Conservation (phyloP, 2,329 filamentous ascomycete species). For the Graphilbum fragrans region DNA sequence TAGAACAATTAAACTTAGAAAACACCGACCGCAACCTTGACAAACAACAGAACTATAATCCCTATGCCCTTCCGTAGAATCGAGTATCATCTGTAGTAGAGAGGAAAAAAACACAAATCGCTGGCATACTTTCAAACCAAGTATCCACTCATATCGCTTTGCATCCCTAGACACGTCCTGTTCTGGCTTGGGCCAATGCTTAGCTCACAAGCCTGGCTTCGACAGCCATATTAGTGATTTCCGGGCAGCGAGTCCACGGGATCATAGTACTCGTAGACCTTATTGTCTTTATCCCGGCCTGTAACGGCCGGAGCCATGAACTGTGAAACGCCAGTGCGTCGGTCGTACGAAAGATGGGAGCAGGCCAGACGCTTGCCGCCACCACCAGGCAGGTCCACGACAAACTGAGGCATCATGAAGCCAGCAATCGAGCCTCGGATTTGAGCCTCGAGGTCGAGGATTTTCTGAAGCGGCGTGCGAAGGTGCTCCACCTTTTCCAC, state of each 20-base stretch:
- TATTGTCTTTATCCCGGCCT: constrained; percentile 28
- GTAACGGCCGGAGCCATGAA: constrained; percentile 43
- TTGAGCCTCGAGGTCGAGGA: constrained; percentile 43
- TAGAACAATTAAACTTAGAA: too few species aligned
- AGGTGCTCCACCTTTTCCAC: constrained; percentile 48
- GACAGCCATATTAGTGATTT: too few species aligned
- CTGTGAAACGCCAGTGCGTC: constrained; percentile 36
- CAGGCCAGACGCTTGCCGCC: constrained; percentile 50
- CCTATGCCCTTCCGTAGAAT: too few species aligned
- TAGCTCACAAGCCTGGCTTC: too few species aligned
- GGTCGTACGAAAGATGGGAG: constrained; percentile 40
- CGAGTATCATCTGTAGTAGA: too few species aligned
- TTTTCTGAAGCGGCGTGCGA: constrained; percentile 46
- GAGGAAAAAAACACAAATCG: too few species aligned
- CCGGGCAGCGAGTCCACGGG: constrained; percentile 23
- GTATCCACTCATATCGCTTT: too few species aligned
- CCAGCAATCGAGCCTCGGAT: constrained; percentile 49
- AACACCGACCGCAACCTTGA: too few species aligned
- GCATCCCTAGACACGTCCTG: too few species aligned
- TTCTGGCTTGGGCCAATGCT: too few species aligned
- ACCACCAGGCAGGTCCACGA: constrained; percentile 51
- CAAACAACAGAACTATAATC: too few species aligned
- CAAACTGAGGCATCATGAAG: constrained; percentile 49
- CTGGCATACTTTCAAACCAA: too few species aligned
- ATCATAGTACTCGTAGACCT: constrained; percentile 45